Evolutionary conservation across 768 basidiomycete species (phyloP), one percentile per base, ranked within the genome.

Genomic region (Lentinula sp.): DNA sequence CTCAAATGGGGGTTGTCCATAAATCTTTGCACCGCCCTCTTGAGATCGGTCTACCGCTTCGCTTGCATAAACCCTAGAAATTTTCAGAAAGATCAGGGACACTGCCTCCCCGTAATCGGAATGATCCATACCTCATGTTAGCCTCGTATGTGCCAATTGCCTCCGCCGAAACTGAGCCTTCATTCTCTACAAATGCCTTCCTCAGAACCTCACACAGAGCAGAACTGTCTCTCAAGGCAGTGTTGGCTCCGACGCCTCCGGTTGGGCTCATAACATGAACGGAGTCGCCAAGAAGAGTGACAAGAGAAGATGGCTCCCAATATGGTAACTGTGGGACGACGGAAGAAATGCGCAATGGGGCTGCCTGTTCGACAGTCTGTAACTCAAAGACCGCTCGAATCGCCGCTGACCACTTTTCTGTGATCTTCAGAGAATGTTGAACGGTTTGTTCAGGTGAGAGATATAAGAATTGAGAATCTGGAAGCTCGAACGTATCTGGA

Each of bases 261-360:
- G 56, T 57, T 23, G 55, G 55, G 18, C 55, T 57, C 55, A 57
- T 57, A 33, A 41, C 55, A 32, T 57, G 55, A 8, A 57, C 56
- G 20, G 56, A n/a, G 39, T 57, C 56, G 4, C 56, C 41, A 10
- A 57, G 18, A 18, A 57, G 18, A 6, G 56, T 57, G 3, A 57
- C 23, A 41, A 41, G 36, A 18, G 37, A 15, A 1, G 55, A 57
- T 1, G 55, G 42, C 7, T 57, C 39, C 55, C 55, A 57, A 10
- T 42, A 28, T 1, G 55, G 55, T 13, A 57, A 4, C 6, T 23
- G 13, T 16, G 55, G 55, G 6, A 20, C 36, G 13, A 57, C 55
- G 20, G 55, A 57, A 23, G 33, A 57, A 45, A 57, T 43, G 6
- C 55, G 32, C 18, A 57, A 43, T 4, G 55, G 39, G 12, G 39